Evolutionary conservation across 2,329 filamentous ascomycete genomes (phyloP).

Genomic region (Cladophialophora bantiana): DNA sequence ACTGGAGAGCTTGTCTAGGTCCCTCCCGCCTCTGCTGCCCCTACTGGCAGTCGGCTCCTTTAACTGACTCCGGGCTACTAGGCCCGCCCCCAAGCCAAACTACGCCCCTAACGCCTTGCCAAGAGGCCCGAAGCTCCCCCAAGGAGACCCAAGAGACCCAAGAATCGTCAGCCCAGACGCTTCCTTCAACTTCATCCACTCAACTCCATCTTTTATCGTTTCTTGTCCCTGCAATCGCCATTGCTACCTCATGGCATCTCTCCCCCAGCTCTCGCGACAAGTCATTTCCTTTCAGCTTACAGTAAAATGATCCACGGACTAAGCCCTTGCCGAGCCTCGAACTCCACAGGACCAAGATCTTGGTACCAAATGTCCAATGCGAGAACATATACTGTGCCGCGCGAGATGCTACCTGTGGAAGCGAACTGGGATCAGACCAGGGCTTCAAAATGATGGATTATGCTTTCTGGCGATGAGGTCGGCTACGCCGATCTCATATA

Average conservation of each 20-base stretch:
- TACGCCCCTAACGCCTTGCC: constrained; percentile 1
- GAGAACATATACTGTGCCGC: background rate
- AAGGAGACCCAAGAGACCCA: background rate
- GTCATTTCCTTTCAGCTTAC: background rate
- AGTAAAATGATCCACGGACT: constrained; percentile 4
- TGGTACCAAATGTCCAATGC: background rate
- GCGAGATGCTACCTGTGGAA: background rate
- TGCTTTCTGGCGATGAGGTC: background rate
- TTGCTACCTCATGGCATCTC: constrained; percentile 13
- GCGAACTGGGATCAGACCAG: constrained; percentile 1
- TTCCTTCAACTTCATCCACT: constrained; percentile 9
- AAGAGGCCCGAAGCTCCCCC: constrained; percentile 5
- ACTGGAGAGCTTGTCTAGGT: background rate
- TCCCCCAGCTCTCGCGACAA: background rate
- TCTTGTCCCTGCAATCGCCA: background rate
- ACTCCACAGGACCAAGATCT: constrained; percentile 1
- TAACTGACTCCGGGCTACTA: background rate
- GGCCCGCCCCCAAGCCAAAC: background rate
- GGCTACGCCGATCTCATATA: background rate
- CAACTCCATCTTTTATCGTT: background rate
- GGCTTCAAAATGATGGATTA: background rate
- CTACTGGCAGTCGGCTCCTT: background rate
- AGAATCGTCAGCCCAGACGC: constrained; percentile 19
- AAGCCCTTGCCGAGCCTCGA: constrained; percentile 5
- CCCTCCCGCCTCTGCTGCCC: background rate